A percentile compares a stretch with the other conserved stretches of the same genome.
phyloP scores from a whole-genome alignment of 371 early-diverging fungal species.

The Haplosporangium sp. region DNA sequence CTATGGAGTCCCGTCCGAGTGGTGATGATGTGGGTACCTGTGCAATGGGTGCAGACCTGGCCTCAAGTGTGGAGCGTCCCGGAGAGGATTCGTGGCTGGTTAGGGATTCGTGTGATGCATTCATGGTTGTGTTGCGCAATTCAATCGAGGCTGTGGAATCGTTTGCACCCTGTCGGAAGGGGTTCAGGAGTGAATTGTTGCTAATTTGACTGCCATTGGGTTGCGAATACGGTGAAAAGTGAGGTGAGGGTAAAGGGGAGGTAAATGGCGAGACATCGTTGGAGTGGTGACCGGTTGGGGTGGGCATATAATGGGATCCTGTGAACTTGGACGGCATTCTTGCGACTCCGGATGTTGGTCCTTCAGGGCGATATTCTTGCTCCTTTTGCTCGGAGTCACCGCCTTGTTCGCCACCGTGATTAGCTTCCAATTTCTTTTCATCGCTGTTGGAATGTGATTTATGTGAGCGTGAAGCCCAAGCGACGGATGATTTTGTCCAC shows the following conservation, averaged over 20 bases:
- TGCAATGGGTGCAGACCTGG: too few relatives aligned
- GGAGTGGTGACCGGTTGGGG: slow-evolving; percentile 10
- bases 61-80: too few relatives aligned
- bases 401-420: background rate
- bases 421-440: slow-evolving; percentile 8
- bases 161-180: slow-evolving; percentile 24
- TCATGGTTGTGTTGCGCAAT: slow-evolving; percentile 4
- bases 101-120: background rate
- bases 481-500: slow-evolving; percentile 17
- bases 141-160: slow-evolving; percentile 17
- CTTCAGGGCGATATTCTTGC: too few relatives aligned
- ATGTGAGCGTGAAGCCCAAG: slow-evolving; percentile 16
- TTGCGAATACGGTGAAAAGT: slow-evolving; percentile 33
- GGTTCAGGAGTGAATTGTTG: slow-evolving; percentile 32
- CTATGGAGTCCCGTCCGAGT: too few relatives aligned
- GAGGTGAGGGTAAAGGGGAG: slow-evolving; percentile 25
- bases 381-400: background rate
- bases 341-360: background rate
- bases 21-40: too few relatives aligned
- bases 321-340: slow-evolving; percentile 39
- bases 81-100: too few relatives aligned
- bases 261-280: slow-evolving; percentile 18
- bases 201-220: slow-evolving; percentile 32
- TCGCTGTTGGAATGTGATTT: slow-evolving; percentile 1
- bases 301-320: slow-evolving; percentile 31